Evolutionary conservation across 208 protist species (phyloP), one percentile per base, ranked within the genome.

Genomic region (Leishmania martiniquensis): DNA sequence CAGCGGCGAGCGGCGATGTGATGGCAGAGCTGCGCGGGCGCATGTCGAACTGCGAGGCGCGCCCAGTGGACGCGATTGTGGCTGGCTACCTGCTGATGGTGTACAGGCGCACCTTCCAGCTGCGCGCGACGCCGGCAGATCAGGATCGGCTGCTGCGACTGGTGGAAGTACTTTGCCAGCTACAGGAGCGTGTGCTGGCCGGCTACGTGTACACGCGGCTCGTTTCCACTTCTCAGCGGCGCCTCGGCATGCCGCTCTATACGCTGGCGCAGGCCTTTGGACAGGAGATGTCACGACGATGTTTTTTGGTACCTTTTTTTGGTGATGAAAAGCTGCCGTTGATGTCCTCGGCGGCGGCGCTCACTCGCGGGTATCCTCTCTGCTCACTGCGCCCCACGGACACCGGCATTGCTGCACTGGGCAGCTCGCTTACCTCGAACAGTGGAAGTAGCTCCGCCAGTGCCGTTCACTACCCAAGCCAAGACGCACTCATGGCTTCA

Each of bases 71-170:
- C 71, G 93, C 92, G 0, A 73, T 97, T n/a, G 88, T 91, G 9
- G 87, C 92, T 0, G 90, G 88, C 5, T 96, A 95, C 77, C 57
- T 95, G 70, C 83, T 97, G 20, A 91, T 97, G 89, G 77, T 97
- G 67, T 97, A 95, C 82, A 87, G 90, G 13, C 90, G 91, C 55
- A 86, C 85, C 15, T 95, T 96, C 60, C 80, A 93, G 63, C 77
- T 97, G 60, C 82, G 84, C 20, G 90, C 93, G 20, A 89, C 81
- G n/a, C 88, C 90, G 62, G 87, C 92, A n/a, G 93, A 96, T 74
- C 70, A 88, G 34, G 91, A 93, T 39, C 86, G 85, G 2, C 69
- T 97, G 47, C 82, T 83, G 54, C 85, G 89, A 12, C 86, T 97
- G 15, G 76, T 97, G 29, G 70, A 69, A 71, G 63, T 80, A 37